phyloP scores from a whole-genome alignment of 805 yeast species.

The Spathaspora gorwiae region DNA sequence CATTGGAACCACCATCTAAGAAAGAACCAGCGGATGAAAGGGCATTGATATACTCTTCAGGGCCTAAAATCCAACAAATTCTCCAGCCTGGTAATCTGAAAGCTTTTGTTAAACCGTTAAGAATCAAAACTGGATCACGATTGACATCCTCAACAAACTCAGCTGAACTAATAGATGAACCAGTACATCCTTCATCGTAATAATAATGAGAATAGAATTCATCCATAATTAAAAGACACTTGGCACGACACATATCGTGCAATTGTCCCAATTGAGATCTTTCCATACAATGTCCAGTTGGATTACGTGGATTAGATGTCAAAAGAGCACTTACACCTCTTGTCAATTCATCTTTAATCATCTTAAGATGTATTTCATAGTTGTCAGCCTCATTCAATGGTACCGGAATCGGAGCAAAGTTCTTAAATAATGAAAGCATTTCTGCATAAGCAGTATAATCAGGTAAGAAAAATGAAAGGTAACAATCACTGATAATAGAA shows the following conservation, averaged over 20 bases:
- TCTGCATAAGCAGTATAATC: constrained; percentile 65
- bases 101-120: constrained; percentile 58
- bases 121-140: constrained; percentile 53
- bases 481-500: constrained; percentile 55
- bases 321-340: constrained; percentile 56
- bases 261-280: constrained; percentile 43
- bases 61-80: constrained; percentile 60
- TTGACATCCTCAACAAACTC: constrained; percentile 51
- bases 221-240: constrained; percentile 58
- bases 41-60: constrained; percentile 53
- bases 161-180: constrained; percentile 49
- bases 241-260: constrained; percentile 50
- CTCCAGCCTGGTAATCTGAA: constrained; percentile 65
- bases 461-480: constrained; percentile 55
- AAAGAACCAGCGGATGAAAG: constrained; percentile 56
- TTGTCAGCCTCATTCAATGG: constrained; percentile 55
- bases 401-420: constrained; percentile 60
- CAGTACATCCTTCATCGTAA: constrained; percentile 50
- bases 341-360: constrained; percentile 46
- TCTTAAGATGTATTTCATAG: constrained; percentile 50
- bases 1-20: constrained; percentile 58
- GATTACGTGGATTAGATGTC: constrained; percentile 61
- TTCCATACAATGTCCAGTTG: constrained; percentile 53
- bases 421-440: constrained; percentile 58
- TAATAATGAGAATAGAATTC: constrained; percentile 59